Evolutionary conservation across 768 basidiomycete species (phyloP), one percentile per base, ranked within the genome.

Genomic region (Guyanaporus albipodus): DNA sequence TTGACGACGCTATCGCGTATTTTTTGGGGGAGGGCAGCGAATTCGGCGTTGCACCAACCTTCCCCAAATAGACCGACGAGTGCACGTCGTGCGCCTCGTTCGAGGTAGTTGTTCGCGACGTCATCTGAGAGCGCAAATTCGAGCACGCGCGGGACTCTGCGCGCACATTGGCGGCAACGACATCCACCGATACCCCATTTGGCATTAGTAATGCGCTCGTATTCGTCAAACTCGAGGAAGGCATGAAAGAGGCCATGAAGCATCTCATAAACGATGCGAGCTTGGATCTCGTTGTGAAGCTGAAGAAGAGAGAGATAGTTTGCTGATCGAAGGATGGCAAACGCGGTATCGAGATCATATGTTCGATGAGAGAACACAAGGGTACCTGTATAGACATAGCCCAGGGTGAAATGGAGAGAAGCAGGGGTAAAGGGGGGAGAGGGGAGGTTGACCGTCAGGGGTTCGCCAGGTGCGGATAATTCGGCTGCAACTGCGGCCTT

Each of bases 371-470:
- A 92, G 65, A 98, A 96, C 23, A 85, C 74, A 36, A 98, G 85
- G 4, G 92, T 95, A 34, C 95, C 96, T 5, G 92, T 90, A 61
- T 98, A 98, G 37, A 98, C 82, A 69, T 87, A 97, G 4, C 92
- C 92, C 38, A 97, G 78, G 31, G 91, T 91, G 64, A 97, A 97
- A 62, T 95, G 91, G 5, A 96, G 74, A 0, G 92, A 89, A 1
- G 94, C 87, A 0, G 94, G 91, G 0, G 95, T 95, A 67, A 98
- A 98, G 0, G 94, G 93, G 0, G 95, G 93, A 0, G 86, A 91
- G 2, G 90, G 91, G 6, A 97, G 78, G 0, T 75, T 80, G 10
- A 96, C 68, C 0, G 78, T 82, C 0, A 80, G 64, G 0, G 77
- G 77, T 46, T 83, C 82, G 11, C 56, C 57, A 3, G 60, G 50